Base-by-base conservation (phyloP, 1,284 basidiomycete genomes). In the Coniferiporia sulphurascens region DNA sequence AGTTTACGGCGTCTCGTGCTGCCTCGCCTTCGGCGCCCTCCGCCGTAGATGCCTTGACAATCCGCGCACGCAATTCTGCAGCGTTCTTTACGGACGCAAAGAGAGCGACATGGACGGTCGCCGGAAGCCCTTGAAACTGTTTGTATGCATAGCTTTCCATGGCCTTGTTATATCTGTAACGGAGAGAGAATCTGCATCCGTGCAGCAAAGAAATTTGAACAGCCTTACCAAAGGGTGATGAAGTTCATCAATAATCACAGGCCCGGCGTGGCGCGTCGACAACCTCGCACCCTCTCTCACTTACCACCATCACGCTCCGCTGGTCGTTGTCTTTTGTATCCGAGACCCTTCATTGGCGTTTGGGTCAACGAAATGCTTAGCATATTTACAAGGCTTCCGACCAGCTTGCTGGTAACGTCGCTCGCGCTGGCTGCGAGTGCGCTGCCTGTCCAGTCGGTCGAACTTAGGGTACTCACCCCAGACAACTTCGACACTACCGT, bases 1-100 rank as follows among this genome's bases (percentile, higher is more conserved):
- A 96, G 69, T 95, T 91, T 63, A 96, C 78, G 13, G 81, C 79
- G 22, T 83, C 82, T 52, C 91, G 80, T 65, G 91, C 86, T 2
- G 65, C 65, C n/a, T 90, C 83, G 15, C 91, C 91, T 32, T 82
- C 79, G 1, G 71, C 69, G 0, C 87, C 86, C 10, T 76, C 68
- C 55, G 82, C 72, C 1, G 78, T 80, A 3, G 88, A 79, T 0
- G 91, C 92, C 10, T 76, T 75, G 57, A 95, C 78, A 50, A 96
- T 86, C 2, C 88, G 79, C 45, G 76, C 71, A 32, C 86, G 78
- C 17, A 96, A 75, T 0, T 74, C 73, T 0, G 78, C 73, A 0
- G 87, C 79, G 68, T 94, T 92, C 21, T 70, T 70, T 41, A 96
- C 84, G 52, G 84, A 67, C 2, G 74, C 75, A 74, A 89, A 93